phyloP scores from a whole-genome alignment of 306 rosid genomes.

The Mimosa pudica region DNA sequence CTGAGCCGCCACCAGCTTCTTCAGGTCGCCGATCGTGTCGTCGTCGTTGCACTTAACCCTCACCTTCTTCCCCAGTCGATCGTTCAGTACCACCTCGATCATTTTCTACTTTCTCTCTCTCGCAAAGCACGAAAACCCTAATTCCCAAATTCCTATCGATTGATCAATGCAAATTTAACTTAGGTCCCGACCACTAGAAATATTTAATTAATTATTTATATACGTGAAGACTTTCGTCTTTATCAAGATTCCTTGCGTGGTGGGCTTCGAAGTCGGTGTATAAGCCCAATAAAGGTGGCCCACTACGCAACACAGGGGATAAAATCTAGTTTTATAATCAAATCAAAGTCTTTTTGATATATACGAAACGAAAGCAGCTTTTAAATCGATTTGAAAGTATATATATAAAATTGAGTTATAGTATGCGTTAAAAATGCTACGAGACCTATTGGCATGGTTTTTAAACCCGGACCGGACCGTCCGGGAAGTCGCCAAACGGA shows the following conservation, averaged over 20 bases:
- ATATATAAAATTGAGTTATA: no score
- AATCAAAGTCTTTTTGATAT: no score
- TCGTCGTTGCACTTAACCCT: constrained; percentile 75
- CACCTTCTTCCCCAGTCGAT: constrained; percentile 75
- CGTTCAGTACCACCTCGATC: constrained; percentile 79
- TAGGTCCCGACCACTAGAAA: not conserved
- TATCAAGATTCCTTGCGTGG: not conserved
- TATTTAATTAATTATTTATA: not conserved
- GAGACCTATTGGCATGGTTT: no score
- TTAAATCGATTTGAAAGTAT: no score
- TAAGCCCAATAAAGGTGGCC: not conserved
- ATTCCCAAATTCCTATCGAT: not conserved
- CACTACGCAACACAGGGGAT: no score
- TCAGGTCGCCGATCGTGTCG: constrained; percentile 73
- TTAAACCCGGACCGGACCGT: no score
- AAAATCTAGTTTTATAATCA: no score
- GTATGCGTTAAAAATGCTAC: no score
- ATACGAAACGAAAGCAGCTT: no score
- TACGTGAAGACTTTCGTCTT: not conserved
- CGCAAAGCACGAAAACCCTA: not conserved
- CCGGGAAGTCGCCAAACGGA: no score
- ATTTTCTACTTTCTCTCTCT: constrained; percentile 37
- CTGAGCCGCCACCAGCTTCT: constrained; percentile 83
- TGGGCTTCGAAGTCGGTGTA: not conserved
- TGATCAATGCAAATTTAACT: not conserved